phyloP scores from a whole-genome alignment of 2,329 filamentous ascomycete genomes.

The Amauroascus verrucosus region DNA sequence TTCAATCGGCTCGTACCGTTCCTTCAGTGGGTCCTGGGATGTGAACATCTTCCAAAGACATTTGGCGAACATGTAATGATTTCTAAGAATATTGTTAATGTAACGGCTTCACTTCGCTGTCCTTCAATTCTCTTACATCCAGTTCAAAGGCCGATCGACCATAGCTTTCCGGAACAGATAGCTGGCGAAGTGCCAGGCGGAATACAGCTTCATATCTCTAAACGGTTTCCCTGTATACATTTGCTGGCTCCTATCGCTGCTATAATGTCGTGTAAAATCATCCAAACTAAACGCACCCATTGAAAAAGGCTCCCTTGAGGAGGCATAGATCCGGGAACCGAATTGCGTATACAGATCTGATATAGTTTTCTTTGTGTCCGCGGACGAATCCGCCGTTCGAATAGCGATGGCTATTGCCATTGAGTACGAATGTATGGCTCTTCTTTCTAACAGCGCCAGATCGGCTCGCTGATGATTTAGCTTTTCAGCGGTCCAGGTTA shows the following conservation, averaged over 20 bases:
- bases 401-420: conserved; percentile 57
- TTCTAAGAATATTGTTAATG: conserved; percentile 33
- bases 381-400: conserved; percentile 44
- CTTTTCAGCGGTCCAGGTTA: conserved; percentile 83
- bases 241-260: conserved; percentile 41
- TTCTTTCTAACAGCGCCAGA: conserved; percentile 63
- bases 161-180: conserved; percentile 52
- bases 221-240: conserved; percentile 52
- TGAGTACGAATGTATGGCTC: conserved; percentile 70
- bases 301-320: conserved; percentile 55
- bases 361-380: conserved; percentile 47
- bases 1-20: conserved; percentile 27
- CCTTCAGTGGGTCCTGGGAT: conserved; percentile 34
- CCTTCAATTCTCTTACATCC: conserved; percentile 43
- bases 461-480: conserved; percentile 74
- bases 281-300: conserved; percentile 57
- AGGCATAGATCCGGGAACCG: conserved; percentile 57
- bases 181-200: conserved; percentile 56
- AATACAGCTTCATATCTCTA: conserved; percentile 47
- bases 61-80: conserved; percentile 60
- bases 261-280: conserved; percentile 53
- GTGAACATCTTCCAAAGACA: conserved; percentile 62
- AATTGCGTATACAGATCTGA: conserved; percentile 60
- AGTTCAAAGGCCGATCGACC: conserved; percentile 49
- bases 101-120: not conserved